phyloP scores from a whole-genome alignment of 73 alveolate genomes.

The Stentor roeselii region DNA sequence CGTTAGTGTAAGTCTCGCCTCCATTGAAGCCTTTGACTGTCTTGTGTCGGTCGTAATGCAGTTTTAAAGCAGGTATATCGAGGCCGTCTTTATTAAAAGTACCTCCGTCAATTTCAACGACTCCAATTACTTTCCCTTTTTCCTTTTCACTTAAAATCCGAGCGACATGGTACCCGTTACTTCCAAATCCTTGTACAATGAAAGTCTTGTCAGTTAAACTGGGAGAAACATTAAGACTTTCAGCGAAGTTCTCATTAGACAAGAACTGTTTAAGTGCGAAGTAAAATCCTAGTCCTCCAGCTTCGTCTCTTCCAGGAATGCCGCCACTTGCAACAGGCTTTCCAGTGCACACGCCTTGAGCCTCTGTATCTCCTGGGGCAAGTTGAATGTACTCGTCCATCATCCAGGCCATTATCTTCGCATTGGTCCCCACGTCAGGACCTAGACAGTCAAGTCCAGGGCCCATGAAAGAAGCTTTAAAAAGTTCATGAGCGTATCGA shows the following conservation, averaged over 20 bases:
- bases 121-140: constrained; percentile 37
- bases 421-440: constrained; percentile 64
- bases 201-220: constrained; percentile 37
- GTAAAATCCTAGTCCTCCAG: constrained; percentile 54
- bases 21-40: constrained; percentile 74
- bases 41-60: constrained; percentile 50
- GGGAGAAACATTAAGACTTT: constrained; percentile 16
- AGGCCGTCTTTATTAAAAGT: constrained; percentile 40
- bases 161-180: constrained; percentile 45
- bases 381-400: constrained; percentile 48
- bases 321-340: constrained; percentile 57
- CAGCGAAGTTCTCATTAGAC: constrained; percentile 25
- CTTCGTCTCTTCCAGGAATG: constrained; percentile 52
- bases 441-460: constrained; percentile 58
- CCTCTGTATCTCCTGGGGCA: constrained; percentile 56
- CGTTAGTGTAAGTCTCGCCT: constrained; percentile 56
- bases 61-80: constrained; percentile 47
- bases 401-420: constrained; percentile 63
- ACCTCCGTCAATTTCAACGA: constrained; percentile 33
- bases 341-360: constrained; percentile 63
- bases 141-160: constrained; percentile 27
- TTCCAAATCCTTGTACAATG: constrained; percentile 50
- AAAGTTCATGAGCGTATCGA: constrained; percentile 56
- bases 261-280: constrained; percentile 35
- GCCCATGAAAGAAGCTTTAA: constrained; percentile 59